Base-by-base conservation (phyloP, 2,329 filamentous ascomycete species). In the Stachybotrys elegans region DNA sequence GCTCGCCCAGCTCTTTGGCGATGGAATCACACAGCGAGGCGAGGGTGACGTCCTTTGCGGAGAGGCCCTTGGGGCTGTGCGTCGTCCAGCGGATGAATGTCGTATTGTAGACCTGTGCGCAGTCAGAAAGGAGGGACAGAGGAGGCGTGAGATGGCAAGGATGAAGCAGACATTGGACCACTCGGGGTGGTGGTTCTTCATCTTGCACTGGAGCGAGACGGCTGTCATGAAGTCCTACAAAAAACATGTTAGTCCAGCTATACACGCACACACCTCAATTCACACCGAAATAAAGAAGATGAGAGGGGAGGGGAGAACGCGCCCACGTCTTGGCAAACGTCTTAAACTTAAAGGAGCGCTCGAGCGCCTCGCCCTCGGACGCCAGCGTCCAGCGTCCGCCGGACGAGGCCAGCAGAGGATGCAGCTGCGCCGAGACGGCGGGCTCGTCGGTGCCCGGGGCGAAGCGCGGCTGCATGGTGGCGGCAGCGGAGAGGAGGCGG, bases 71-170 rank as follows among this genome's bases (percentile, higher is more conserved):
- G 1, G 83, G 84, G 46, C 67, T 75, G 58, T 88, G 85, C 2
- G 84, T 88, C 8, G 83, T 88, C 85, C 84, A 88, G 40, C 82
- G 77, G 49, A 89, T 79, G 53, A 81, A 81, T 1, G 79, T 78
- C 6, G 76, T 83, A 58, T 86, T 88, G 65, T 84, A 88, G 8
- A 86, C 75, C 81, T 84, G 39, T 13, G 8, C 3, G 17, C 16
- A 2, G n/a, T 53, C 40, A 51, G 46, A 21, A 41, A 17, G 16
- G 6, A 19, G 14, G 5, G 25, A 38, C 27, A 11, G 27, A 23
- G 8, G 17, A 38, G 9, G 32, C n/a, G 20, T 20, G 4, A 11
- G n/a, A 39, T n/a, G 25, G 45, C 32, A 43, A 23, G 21, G 17
- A 32, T 6, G 11, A 17, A 21, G 60, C 71, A 51, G 64, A 83